These are phyloP conservation scores for Paecilomyces variotii DNA, from an alignment of 2,329 filamentous ascomycete genomes.

Conservation along the genomic window DNA sequence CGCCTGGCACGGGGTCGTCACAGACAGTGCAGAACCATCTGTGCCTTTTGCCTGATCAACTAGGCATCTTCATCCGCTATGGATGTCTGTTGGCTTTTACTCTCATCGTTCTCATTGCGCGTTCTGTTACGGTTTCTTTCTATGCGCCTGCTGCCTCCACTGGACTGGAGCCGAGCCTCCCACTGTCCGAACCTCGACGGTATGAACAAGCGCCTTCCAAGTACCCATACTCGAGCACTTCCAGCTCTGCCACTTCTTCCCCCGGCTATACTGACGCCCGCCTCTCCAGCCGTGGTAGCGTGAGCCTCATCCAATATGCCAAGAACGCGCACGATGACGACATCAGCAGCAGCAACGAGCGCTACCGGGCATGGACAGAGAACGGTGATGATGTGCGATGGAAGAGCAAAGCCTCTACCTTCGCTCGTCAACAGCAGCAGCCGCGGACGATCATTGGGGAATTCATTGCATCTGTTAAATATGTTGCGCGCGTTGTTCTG, in stretches of 20 bases:
- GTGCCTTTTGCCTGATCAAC: slow-evolving; percentile 82
- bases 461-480: slow-evolving; percentile 53
- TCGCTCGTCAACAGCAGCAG: slow-evolving; percentile 11
- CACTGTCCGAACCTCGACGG: slow-evolving; percentile 20
- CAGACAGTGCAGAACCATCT: slow-evolving; percentile 77
- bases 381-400: slow-evolving; percentile 13
- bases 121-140: slow-evolving; percentile 31
- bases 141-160: slow-evolving; percentile 10
- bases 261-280: slow-evolving; percentile 9
- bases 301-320: slow-evolving; percentile 1
- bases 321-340: slow-evolving; percentile 2
- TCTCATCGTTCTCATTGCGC: slow-evolving; percentile 38
- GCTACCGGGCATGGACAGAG: slow-evolving; percentile 3
- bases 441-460: slow-evolving; percentile 46
- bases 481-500: slow-evolving; percentile 56
- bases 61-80: slow-evolving; percentile 77
- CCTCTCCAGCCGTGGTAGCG: slow-evolving; percentile 1
- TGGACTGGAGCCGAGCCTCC: slow-evolving; percentile 16
- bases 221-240: slow-evolving; percentile 22
- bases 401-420: slow-evolving; percentile 31
- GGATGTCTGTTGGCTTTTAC: slow-evolving; percentile 52
- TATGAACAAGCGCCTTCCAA: slow-evolving; percentile 11
- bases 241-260: slow-evolving; percentile 21
- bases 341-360: slow-evolving; percentile 1
- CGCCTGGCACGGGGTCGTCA: slow-evolving; percentile 14